Evolutionary conservation across 2,329 filamentous ascomycete genomes (phyloP).

Genomic region (Corinectria fuckeliana): DNA sequence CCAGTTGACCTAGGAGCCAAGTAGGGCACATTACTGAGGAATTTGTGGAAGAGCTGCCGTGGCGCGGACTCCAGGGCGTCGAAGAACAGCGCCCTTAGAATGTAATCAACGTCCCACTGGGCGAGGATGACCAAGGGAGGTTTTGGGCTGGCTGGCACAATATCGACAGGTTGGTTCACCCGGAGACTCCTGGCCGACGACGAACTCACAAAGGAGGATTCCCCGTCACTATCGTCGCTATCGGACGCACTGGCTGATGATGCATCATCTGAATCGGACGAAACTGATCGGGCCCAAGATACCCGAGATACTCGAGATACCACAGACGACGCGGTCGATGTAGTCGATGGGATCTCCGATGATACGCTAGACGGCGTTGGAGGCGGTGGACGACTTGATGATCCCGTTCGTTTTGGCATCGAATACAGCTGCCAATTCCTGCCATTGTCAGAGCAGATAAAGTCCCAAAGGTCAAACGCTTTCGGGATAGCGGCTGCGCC

Average conservation of each 20-base stretch:
- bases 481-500: conserved; percentile 2
- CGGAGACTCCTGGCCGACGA: background rate
- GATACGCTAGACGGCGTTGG: background rate
- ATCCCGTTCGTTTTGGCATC: background rate
- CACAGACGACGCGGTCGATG: background rate
- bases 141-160: conserved; percentile 1
- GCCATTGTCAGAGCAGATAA: conserved; percentile 25
- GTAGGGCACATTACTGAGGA: conserved; percentile 6
- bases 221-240: background rate
- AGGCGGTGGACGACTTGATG: background rate
- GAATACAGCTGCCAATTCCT: conserved; percentile 17
- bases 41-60: background rate
- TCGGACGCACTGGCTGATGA: background rate
- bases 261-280: background rate
- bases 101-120: conserved; percentile 24
- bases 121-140: conserved; percentile 24
- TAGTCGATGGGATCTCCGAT: background rate
- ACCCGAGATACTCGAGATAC: background rate
- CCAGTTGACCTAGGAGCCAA: background rate
- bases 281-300: background rate
- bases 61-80: conserved; percentile 4
- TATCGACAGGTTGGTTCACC: background rate
- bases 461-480: conserved; percentile 24
- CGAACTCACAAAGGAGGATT: background rate
- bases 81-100: conserved; percentile 23